Evolutionary conservation across 169 alveolate genomes (phyloP).

Genomic region (Babesia bigemina): DNA sequence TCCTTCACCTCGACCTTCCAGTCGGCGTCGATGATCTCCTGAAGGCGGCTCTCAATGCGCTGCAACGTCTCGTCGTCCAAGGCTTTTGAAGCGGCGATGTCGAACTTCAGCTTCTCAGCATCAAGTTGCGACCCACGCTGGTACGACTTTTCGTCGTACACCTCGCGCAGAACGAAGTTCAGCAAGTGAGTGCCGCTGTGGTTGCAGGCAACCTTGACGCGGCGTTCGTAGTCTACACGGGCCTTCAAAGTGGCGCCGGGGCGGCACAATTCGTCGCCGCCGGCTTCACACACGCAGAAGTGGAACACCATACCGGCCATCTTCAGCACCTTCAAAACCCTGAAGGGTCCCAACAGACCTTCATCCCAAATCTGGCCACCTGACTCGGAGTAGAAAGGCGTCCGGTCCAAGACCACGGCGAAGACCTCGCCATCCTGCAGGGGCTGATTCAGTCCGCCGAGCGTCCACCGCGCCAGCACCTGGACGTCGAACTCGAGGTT

Average conservation of each 20-base stretch:
- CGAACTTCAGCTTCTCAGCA: conserved; percentile 84
- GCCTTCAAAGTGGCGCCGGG: conserved; percentile 37
- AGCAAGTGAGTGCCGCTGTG: conserved; percentile 92
- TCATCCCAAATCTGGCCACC: conserved; percentile 86
- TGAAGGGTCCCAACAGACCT: conserved; percentile 72
- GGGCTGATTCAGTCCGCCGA: conserved; percentile 52
- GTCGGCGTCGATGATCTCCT: conserved; percentile 70
- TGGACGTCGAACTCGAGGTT: conserved; percentile 64
- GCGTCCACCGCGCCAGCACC: conserved; percentile 74
- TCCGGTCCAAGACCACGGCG: conserved; percentile 83
- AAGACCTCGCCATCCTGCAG: conserved; percentile 49
- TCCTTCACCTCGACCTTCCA: conserved; percentile 70
- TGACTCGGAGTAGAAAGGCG: conserved; percentile 87
- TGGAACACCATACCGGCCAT: conserved; percentile 86
- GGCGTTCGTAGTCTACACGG: conserved; percentile 80
- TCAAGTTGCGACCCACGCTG: conserved; percentile 87
- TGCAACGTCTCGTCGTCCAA: conserved; percentile 71
- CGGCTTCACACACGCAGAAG: conserved; percentile 72
- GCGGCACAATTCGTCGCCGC: not conserved
- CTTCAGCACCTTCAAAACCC: conserved; percentile 84
- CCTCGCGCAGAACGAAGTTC: conserved; percentile 84
- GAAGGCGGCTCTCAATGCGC: conserved; percentile 69
- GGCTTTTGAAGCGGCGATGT: conserved; percentile 77
- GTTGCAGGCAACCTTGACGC: conserved; percentile 88
- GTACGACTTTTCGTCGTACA: conserved; percentile 66